Percentiles rank a stretch among this genome's conserved stretches.
phyloP scores from a whole-genome alignment of 805 yeast species.

The Sugiyamaella smithiae region DNA sequence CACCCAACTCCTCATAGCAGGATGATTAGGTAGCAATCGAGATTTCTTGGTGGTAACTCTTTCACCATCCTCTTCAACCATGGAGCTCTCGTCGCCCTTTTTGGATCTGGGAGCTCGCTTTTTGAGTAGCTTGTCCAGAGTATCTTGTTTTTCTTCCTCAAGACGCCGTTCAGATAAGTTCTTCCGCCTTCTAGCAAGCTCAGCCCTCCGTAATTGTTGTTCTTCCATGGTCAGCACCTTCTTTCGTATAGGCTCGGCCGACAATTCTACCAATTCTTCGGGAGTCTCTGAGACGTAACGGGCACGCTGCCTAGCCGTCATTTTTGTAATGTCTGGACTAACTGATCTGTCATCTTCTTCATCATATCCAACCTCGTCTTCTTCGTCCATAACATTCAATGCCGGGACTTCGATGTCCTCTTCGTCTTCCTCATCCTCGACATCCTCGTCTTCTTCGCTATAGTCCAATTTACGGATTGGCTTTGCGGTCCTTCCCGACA shows the following conservation, averaged over 20 bases:
- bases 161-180: constrained; percentile 76
- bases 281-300: constrained; percentile 26
- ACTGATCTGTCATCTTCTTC: constrained; percentile 21
- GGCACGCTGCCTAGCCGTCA: constrained; percentile 42
- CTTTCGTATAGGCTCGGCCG: constrained; percentile 40
- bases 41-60: constrained; percentile 17
- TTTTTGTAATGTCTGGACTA: constrained; percentile 26
- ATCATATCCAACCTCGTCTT: constrained; percentile 25
- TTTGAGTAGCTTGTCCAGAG: constrained; percentile 79
- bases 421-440: constrained; percentile 7
- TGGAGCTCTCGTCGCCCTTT: constrained; percentile 15
- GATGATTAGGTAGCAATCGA: constrained; percentile 29
- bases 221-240: constrained; percentile 78
- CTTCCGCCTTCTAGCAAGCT: constrained; percentile 82
- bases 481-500: not conserved
- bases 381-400: constrained; percentile 18
- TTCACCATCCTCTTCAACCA: constrained; percentile 17
- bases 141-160: constrained; percentile 91
- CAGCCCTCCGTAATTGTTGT: constrained; percentile 74
- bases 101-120: constrained; percentile 61
- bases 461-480: not conserved
- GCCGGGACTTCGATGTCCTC: constrained; percentile 10
- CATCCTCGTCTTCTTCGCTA: constrained; percentile 14
- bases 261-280: constrained; percentile 31
- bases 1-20: constrained; percentile 33